Percentiles rank a stretch among this genome's conserved stretches.
These are phyloP conservation scores for Fabrea salina DNA, from an alignment of 169 alveolate genomes.

Conservation along the genomic window DNA sequence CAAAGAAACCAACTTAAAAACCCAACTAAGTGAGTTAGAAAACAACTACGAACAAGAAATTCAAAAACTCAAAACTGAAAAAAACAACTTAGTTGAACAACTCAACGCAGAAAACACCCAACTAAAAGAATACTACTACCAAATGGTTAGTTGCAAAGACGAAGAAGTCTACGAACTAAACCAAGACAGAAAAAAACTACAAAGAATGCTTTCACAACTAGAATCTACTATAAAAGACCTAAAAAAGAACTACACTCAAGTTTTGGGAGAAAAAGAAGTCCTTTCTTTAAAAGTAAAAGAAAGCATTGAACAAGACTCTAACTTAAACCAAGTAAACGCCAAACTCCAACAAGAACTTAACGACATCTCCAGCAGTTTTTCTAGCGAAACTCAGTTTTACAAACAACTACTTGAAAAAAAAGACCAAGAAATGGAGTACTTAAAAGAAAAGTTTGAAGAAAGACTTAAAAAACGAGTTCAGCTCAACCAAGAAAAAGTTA, in stretches of 20 bases:
- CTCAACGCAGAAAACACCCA: not conserved
- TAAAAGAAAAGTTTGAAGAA: not conserved
- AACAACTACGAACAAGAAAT: not conserved
- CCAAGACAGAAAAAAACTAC: conserved; percentile 13
- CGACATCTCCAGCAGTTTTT: not conserved
- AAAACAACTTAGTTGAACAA: not conserved
- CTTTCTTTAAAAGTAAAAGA: not conserved
- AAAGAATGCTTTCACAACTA: not conserved
- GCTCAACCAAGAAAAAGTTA: conserved; percentile 2
- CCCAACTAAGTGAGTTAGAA: not conserved
- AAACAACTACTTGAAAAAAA: not conserved
- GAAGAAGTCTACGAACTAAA: not conserved
- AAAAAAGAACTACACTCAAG: not conserved
- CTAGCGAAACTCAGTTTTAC: not conserved
- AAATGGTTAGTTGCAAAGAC: not conserved
- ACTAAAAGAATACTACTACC: not conserved
- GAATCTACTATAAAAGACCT: not conserved
- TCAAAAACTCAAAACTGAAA: too few species aligned
- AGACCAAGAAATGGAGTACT: not conserved
- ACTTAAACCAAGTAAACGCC: not conserved
- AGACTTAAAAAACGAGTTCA: not conserved
- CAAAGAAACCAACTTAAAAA: too few species aligned
- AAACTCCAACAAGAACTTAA: not conserved
- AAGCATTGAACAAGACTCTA: not conserved
- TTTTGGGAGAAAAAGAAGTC: not conserved